Conservation (phyloP, 148 eudicot genomes). For the Rhododendron williamsianum region DNA sequence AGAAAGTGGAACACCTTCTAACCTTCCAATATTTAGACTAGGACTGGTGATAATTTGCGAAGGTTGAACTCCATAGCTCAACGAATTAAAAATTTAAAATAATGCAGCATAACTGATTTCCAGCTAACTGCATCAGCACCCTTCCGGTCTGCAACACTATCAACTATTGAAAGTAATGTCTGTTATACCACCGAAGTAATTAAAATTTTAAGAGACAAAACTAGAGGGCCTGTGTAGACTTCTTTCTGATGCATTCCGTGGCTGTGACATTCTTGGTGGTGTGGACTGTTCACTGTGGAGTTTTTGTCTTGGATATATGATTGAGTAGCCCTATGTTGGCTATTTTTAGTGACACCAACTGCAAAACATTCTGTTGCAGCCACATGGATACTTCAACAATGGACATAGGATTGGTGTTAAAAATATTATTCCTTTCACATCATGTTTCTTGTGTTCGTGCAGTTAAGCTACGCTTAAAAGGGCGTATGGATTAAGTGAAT, state of each 20-base stretch:
- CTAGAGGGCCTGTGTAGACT: not conserved
- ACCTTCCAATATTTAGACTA: not conserved
- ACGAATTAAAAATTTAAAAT: not conserved
- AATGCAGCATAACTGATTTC: not conserved
- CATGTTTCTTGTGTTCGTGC: not conserved
- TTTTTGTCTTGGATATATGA: not conserved
- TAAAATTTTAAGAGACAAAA: not conserved
- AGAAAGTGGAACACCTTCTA: too few relatives aligned
- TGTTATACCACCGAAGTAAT: not conserved
- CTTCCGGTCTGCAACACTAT: too few relatives aligned
- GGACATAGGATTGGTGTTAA: not conserved
- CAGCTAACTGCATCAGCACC: not conserved
- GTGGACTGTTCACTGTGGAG: not conserved
- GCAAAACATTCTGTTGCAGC: not conserved
- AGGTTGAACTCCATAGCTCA: not conserved
- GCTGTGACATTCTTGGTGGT: not conserved
- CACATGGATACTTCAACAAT: not conserved
- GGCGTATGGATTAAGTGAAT: not conserved
- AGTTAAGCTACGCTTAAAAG: not conserved
- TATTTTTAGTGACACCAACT: not conserved
- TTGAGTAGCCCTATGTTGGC: not conserved
- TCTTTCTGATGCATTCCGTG: not conserved
- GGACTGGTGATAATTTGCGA: not conserved
- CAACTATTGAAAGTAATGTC: not conserved
- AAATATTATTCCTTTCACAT: not conserved